Percentiles rank a stretch among this genome's conserved stretches.
Conservation (phyloP, 768 basidiomycete genomes). For the Suillus decipiens region DNA sequence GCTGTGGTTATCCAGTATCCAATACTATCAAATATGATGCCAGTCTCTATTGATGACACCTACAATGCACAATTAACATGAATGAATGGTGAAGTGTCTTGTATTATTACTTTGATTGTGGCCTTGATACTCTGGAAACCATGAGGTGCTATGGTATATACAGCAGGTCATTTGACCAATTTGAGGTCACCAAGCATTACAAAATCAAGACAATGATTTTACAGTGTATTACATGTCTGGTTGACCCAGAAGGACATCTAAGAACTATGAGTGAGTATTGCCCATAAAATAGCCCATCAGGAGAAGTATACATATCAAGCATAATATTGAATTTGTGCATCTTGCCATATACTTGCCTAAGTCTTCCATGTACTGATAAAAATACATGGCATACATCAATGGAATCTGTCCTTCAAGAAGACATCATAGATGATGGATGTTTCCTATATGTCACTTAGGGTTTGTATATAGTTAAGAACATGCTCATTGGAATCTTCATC, state of each 20-base stretch:
- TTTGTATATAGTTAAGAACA: constrained; percentile 94
- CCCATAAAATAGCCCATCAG: constrained; percentile 3
- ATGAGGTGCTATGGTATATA: constrained; percentile 92
- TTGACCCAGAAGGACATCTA: constrained; percentile 97
- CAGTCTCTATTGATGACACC: too few species aligned
- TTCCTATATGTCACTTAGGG: constrained; percentile 76
- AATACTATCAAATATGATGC: too few species aligned
- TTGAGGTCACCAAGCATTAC: constrained; percentile 97
- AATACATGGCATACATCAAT: constrained; percentile 58
- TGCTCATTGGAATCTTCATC: constrained; percentile 98
- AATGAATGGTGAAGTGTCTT: constrained; percentile 24
- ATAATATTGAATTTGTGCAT: constrained; percentile 98
- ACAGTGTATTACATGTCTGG: constrained; percentile 90
- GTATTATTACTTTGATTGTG: constrained; percentile 77
- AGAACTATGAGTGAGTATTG: neutral
- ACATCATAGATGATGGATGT: constrained; percentile 33
- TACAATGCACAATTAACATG: too few species aligned
- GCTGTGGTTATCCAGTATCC: too few species aligned
- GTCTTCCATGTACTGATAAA: constrained; percentile 74
- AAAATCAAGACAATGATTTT: constrained; percentile 96
- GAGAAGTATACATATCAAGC: constrained; percentile 54
- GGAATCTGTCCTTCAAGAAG: constrained; percentile 44
- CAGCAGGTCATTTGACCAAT: constrained; percentile 92
- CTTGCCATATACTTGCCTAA: constrained; percentile 90
- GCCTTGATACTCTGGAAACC: constrained; percentile 99